Conservation (phyloP, 148 eudicot genomes). For the Polygonum aviculare region DNA sequence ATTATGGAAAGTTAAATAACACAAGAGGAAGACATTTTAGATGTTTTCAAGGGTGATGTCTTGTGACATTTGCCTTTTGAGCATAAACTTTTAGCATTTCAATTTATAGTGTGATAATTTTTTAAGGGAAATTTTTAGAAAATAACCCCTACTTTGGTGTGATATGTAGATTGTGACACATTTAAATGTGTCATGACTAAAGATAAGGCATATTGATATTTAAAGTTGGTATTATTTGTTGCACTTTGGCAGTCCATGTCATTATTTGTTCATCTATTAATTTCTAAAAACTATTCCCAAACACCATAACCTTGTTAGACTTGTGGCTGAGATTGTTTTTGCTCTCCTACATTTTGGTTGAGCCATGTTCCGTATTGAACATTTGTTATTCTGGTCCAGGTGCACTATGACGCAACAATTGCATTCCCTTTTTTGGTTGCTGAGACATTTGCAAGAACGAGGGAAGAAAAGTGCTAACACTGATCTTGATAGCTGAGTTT, state of each 20-base stretch:
- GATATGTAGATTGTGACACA: neutral
- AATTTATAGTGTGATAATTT: neutral
- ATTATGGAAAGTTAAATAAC: neutral
- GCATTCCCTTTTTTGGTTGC: conserved; percentile 76
- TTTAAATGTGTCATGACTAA: neutral
- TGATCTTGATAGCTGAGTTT: neutral
- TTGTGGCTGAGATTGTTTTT: neutral
- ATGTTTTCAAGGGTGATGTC: neutral
- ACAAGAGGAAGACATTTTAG: neutral
- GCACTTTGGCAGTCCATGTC: neutral
- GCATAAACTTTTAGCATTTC: neutral
- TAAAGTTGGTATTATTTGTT: neutral
- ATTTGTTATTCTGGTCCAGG: conserved; percentile 27
- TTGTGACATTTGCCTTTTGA: neutral
- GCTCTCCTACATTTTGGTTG: neutral
- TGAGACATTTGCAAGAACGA: conserved; percentile 59
- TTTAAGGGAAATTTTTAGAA: neutral
- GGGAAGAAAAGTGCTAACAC: neutral
- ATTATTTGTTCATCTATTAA: neutral
- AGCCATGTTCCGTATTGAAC: neutral
- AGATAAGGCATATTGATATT: neutral
- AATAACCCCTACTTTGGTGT: neutral
- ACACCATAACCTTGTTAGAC: neutral
- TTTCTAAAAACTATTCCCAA: neutral
- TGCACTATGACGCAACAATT: conserved; percentile 82